Percentiles rank a stretch among this genome's conserved stretches.
Evolutionary conservation across 2,329 filamentous ascomycete species (phyloP).

Genomic region (Microdochium trichocladiopsis): DNA sequence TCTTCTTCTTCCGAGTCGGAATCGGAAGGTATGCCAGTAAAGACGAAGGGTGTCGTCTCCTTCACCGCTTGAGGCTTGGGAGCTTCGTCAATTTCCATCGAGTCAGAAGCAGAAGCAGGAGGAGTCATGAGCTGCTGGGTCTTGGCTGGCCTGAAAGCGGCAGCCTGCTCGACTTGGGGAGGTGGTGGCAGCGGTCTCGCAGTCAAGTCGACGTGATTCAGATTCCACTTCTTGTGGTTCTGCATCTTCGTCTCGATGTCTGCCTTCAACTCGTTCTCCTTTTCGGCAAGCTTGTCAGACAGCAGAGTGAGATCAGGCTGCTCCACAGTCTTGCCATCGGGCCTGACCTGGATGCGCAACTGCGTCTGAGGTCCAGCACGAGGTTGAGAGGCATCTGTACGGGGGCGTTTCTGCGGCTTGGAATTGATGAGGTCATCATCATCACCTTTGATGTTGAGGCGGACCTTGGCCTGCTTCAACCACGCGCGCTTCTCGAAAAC

Average conservation of each 20-base stretch:
- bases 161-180: conserved; percentile 56
- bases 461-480: conserved; percentile 83
- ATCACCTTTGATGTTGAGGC: conserved; percentile 81
- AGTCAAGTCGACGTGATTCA: conserved; percentile 82
- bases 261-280: conserved; percentile 70
- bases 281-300: conserved; percentile 71
- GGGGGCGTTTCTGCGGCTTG: conserved; percentile 64
- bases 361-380: conserved; percentile 54
- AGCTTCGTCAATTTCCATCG: conserved; percentile 48
- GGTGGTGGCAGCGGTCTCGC: conserved; percentile 77
- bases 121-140: conserved; percentile 65
- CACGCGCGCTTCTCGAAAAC: conserved; percentile 78
- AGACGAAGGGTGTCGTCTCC: conserved; percentile 29
- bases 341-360: conserved; percentile 61
- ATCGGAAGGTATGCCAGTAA: conserved; percentile 32
- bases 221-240: conserved; percentile 88
- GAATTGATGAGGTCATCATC: conserved; percentile 94
- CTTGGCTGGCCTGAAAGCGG: conserved; percentile 64
- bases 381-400: conserved; percentile 54
- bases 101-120: conserved; percentile 48
- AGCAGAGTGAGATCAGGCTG: conserved; percentile 67
- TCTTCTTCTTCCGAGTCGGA: conserved; percentile 27
- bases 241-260: conserved; percentile 83
- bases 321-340: conserved; percentile 66
- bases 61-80: conserved; percentile 21